Conservation (phyloP, 2,329 filamentous ascomycete genomes). For the Corinectria fuckeliana region DNA sequence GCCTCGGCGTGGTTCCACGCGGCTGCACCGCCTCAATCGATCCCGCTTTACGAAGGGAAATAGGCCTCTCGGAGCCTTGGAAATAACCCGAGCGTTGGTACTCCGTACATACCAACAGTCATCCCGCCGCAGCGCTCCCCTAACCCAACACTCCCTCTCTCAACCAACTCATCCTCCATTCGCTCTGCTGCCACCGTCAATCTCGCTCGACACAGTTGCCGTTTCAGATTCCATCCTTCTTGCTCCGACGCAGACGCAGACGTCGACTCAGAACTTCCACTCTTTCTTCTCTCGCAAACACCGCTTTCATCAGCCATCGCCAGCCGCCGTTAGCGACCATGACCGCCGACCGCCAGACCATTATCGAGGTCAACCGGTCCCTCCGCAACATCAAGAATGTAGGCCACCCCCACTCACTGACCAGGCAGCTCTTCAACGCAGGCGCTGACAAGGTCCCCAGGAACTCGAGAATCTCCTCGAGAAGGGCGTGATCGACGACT, state of each 20-base stretch:
- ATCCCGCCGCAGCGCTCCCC: background rate
- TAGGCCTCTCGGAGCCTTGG: background rate
- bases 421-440: background rate
- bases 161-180: background rate
- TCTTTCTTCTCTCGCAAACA: background rate
- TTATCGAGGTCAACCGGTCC: slow-evolving; percentile 80
- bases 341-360: slow-evolving; percentile 61
- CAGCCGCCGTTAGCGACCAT: slow-evolving; percentile 41
- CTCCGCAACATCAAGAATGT: slow-evolving; percentile 88
- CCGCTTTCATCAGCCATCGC: background rate
- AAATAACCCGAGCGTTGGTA: background rate
- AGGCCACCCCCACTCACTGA: slow-evolving; percentile 27
- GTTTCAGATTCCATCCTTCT: slow-evolving; percentile 6
- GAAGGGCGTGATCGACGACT: slow-evolving; percentile 76
- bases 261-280: background rate
- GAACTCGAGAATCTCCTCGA: slow-evolving; percentile 92
- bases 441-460: slow-evolving; percentile 52
- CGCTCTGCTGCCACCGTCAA: background rate
- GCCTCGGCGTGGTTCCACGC: slow-evolving; percentile 12
- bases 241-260: background rate
- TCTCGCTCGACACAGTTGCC: background rate
- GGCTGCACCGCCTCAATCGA: slow-evolving; percentile 35
- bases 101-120: background rate
- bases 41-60: slow-evolving; percentile 6
- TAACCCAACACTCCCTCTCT: background rate